phyloP scores from a whole-genome alignment of 768 basidiomycete genomes.

The Lactarius indigo region DNA sequence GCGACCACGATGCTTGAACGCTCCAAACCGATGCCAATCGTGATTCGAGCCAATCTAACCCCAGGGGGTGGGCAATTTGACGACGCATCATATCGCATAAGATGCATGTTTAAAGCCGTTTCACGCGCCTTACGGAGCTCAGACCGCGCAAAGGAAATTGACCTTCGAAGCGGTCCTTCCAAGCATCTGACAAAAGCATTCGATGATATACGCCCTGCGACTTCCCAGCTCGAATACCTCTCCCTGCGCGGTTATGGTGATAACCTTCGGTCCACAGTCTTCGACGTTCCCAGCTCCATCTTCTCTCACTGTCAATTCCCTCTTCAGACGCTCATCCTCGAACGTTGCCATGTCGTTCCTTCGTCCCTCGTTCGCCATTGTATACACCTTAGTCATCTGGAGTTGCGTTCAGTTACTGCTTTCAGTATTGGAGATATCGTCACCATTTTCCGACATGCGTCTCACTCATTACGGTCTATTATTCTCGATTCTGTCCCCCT shows the following conservation, averaged over 20 bases:
- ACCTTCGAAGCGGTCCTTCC: conserved; percentile 18
- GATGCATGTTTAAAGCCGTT: conserved; percentile 18
- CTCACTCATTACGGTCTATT: conserved; percentile 19
- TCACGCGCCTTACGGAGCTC: conserved; percentile 24
- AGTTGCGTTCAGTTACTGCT: conserved; percentile 17
- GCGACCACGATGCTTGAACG: conserved; percentile 26
- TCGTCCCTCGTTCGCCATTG: conserved; percentile 17
- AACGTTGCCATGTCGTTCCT: conserved; percentile 18
- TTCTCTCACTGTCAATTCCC: conserved; percentile 16
- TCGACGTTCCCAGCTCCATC: conserved; percentile 17
- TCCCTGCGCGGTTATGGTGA: conserved; percentile 19
- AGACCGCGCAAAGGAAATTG: conserved; percentile 24
- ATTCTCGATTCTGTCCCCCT: conserved; percentile 21
- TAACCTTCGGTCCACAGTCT: conserved; percentile 11
- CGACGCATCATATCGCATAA: conserved; percentile 9
- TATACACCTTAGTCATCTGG: conserved; percentile 20
- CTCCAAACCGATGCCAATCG: conserved; percentile 19
- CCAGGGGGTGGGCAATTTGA: conserved; percentile 15
- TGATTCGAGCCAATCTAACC: conserved; percentile 21
- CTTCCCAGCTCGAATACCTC: conserved; percentile 19
- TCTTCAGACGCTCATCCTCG: conserved; percentile 21
- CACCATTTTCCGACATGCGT: conserved; percentile 11
- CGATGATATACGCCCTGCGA: conserved; percentile 16
- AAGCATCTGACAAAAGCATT: conserved; percentile 21
- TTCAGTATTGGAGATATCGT: conserved; percentile 19